These are phyloP conservation scores for Graphilbum sp. DNA, from an alignment of 2,329 filamentous ascomycete genomes.

Conservation along the genomic window DNA sequence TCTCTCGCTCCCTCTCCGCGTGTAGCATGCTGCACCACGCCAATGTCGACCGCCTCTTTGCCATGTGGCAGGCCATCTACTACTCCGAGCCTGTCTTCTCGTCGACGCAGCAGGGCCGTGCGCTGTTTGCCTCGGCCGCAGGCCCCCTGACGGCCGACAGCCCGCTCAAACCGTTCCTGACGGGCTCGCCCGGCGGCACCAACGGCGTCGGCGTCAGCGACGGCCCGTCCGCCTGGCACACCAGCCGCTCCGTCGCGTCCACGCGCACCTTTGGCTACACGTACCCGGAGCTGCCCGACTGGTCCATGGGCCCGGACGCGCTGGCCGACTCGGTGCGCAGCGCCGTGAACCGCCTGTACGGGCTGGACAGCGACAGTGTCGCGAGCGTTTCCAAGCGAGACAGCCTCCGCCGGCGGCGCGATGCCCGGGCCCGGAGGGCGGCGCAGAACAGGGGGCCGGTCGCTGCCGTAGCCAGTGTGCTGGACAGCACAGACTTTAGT, in stretches of 20 bases:
- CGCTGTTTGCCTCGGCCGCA: conserved; percentile 23
- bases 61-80: conserved; percentile 28
- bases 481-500: conserved; percentile 16
- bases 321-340: conserved; percentile 45
- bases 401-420: too few species aligned
- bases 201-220: conserved; percentile 12
- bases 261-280: conserved; percentile 23
- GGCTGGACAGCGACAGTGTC: not conserved
- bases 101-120: conserved; percentile 11
- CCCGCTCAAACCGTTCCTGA: conserved; percentile 33
- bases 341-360: conserved; percentile 39
- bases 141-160: conserved; percentile 27
- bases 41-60: conserved; percentile 45
- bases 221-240: conserved; percentile 17
- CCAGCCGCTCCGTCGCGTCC: conserved; percentile 17
- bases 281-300: conserved; percentile 24
- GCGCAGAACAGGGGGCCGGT: not conserved
- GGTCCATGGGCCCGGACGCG: conserved; percentile 36
- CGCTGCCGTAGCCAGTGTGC: not conserved
- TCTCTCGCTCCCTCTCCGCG: too few species aligned
- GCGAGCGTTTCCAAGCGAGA: not conserved
- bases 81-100: conserved; percentile 17
- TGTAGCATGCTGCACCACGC: conserved; percentile 35
- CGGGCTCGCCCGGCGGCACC: conserved; percentile 3
- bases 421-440: not conserved